phyloP scores from a whole-genome alignment of 208 protist species.

The Angomonas deanei region DNA sequence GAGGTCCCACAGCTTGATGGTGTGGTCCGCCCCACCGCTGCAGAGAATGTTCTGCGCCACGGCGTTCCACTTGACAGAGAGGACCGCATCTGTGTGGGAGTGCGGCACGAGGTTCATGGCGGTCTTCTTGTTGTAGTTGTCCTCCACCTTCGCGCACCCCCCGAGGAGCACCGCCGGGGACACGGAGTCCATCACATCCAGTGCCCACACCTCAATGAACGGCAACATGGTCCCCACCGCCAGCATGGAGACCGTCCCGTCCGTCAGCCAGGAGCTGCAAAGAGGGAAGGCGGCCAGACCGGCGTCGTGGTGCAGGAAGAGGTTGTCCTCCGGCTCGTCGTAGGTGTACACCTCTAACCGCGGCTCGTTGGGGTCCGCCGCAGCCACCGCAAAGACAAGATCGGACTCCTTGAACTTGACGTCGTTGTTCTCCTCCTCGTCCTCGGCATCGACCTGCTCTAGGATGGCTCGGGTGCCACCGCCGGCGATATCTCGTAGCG shows the following conservation, averaged over 20 bases:
- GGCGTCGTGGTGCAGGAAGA: conserved; percentile 97
- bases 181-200: conserved; percentile 95
- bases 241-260: conserved; percentile 86
- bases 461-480: conserved; percentile 62
- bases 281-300: conserved; percentile 92
- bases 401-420: conserved; percentile 90
- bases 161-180: conserved; percentile 91
- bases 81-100: conserved; percentile 94
- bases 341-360: conserved; percentile 94
- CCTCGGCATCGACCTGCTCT: conserved; percentile 77
- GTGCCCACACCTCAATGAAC: conserved; percentile 96
- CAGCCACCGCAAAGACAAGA: conserved; percentile 62
- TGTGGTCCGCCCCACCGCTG: conserved; percentile 92
- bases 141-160: conserved; percentile 45
- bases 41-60: conserved; percentile 89
- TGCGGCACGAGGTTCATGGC: conserved; percentile 50
- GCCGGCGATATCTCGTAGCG: conserved; percentile 58
- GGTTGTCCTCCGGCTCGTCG: conserved; percentile 92
- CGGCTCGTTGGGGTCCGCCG: conserved; percentile 62
- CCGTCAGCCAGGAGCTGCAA: conserved; percentile 92
- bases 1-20: conserved; percentile 96
- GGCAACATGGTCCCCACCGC: conserved; percentile 96
- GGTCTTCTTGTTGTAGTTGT: conserved; percentile 77
- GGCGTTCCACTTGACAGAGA: conserved; percentile 93
- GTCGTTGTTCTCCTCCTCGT: conserved; percentile 90